Base-by-base conservation (phyloP, 192 early-diverging fungal genomes). In the Chytriomyces hyalinus region DNA sequence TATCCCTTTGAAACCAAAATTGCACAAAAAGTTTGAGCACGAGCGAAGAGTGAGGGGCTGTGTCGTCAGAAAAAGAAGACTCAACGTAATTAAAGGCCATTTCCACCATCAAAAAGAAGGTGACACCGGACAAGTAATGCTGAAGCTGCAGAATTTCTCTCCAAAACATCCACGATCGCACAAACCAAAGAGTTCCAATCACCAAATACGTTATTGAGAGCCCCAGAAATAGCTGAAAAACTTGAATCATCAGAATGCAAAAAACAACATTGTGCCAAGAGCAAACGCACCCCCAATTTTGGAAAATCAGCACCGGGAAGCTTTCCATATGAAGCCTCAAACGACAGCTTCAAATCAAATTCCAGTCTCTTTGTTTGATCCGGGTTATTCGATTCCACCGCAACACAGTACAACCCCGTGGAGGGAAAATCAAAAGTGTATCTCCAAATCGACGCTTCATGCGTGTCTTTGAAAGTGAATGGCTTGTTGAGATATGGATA, bases 301-400 rank as follows among this genome's bases (percentile, higher is more conserved):
- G 96, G 95, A 82, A 94, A 98, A 62, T 96, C 95, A 28, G 87
- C 85, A 28, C 91, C 96, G 1, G 94, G 93, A n/a, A 98, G 81
- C 70, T 86, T 81, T 61, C 97, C 97, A 82, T 95, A 92, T 6
- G 93, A 90, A 80, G 93, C 94, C 47, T 80, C 79, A 84, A 93
- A 93, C 36, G 88, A 85, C 36, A 93, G 79, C 28, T 79, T 82
- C n/a, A 91, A 87, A 43, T 65, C 77, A 46, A 63, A 47, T 60
- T 76, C 60, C 59, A 80, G 80, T 8, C 70, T 51, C 0, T 4
- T 61, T 15, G 15, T 46, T 62, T 73, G 60, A 45, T 63, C 44
- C 10, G 78, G 85, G 8, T 80, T 64, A 8, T 82, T 71, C 9
- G 88, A 80, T 48, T 86, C 66, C 13, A 85, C 74, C 10, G 85